Conservation (phyloP, 352 stramenopile species). For the Phytophthora kernoviae region DNA sequence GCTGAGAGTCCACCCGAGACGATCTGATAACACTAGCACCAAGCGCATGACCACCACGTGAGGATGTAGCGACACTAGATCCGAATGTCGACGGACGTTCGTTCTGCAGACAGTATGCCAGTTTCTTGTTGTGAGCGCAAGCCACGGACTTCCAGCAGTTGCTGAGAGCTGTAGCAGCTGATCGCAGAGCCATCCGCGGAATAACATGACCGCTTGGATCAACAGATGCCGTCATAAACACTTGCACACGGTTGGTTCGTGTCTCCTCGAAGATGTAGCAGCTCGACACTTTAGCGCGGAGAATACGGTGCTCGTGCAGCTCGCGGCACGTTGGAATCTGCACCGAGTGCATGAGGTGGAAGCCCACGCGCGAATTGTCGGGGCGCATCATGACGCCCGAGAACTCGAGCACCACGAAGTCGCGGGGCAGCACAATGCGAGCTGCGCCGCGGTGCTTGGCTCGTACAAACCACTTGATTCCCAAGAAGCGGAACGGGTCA, state of each 20-base stretch:
- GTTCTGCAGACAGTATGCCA: conserved; percentile 58
- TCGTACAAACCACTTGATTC: conserved; percentile 65
- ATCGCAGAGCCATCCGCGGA: conserved; percentile 45
- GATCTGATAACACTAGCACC: conserved; percentile 16
- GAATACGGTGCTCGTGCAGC: conserved; percentile 38
- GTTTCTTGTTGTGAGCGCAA: conserved; percentile 76
- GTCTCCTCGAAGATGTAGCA: conserved; percentile 65
- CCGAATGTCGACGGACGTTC: conserved; percentile 31
- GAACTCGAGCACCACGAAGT: conserved; percentile 65
- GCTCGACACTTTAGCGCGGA: conserved; percentile 55
- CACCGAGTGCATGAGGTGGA: conserved; percentile 63
- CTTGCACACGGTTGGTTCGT: conserved; percentile 50
- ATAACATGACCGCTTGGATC: conserved; percentile 52
- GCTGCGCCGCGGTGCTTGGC: conserved; percentile 36
- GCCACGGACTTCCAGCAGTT: conserved; percentile 65
- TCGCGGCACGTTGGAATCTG: conserved; percentile 44
- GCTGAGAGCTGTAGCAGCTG: conserved; percentile 50
- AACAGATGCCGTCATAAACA: conserved; percentile 68
- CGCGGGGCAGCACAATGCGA: conserved; percentile 46
- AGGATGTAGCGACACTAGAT: conserved; percentile 5
- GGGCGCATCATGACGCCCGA: conserved; percentile 53
- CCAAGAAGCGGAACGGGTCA: conserved; percentile 60
- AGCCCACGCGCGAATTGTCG: conserved; percentile 51
- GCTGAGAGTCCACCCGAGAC: conserved; percentile 26
- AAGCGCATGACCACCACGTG: conserved; percentile 10